These are phyloP conservation scores for Diaporthe sp. DNA, from an alignment of 2,329 filamentous ascomycete species.

Conservation along the genomic window DNA sequence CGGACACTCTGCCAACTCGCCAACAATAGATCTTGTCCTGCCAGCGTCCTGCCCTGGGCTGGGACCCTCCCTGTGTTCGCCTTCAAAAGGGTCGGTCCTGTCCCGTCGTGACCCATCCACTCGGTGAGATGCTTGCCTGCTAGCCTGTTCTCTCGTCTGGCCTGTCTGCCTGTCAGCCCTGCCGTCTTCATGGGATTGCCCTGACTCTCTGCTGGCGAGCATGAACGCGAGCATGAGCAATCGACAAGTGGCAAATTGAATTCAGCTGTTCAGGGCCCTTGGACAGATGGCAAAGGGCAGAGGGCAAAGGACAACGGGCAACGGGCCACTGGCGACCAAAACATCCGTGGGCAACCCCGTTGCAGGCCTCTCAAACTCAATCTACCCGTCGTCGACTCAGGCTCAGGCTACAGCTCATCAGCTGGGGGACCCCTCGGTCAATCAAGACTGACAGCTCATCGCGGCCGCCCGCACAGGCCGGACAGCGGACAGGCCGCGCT, in stretches of 20 bases:
- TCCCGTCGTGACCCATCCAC: constrained; percentile 20
- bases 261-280: constrained; percentile 7
- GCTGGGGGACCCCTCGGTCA: constrained; percentile 14
- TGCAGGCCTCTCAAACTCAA: constrained; percentile 25
- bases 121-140: constrained; percentile 2
- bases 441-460: constrained; percentile 28
- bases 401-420: background rate
- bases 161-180: background rate
- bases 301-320: background rate
- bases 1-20: background rate
- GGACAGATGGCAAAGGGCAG: background rate
- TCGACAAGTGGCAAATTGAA: constrained; percentile 15
- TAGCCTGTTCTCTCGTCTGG: background rate
- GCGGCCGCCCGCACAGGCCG: constrained; percentile 18
- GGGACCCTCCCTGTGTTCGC: constrained; percentile 20
- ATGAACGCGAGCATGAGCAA: background rate
- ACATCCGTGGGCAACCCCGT: background rate
- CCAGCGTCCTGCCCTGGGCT: background rate
- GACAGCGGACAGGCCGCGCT: background rate
- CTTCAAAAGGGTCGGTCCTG: constrained; percentile 16
- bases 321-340: constrained; percentile 4
- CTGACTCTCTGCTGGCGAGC: background rate
- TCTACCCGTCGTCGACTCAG: constrained; percentile 9
- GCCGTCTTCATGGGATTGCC: constrained; percentile 1
- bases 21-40: constrained; percentile 17